Evolutionary conservation across 176 grass and related monocot species (phyloP).

Genomic region (Ensete ventricosum): DNA sequence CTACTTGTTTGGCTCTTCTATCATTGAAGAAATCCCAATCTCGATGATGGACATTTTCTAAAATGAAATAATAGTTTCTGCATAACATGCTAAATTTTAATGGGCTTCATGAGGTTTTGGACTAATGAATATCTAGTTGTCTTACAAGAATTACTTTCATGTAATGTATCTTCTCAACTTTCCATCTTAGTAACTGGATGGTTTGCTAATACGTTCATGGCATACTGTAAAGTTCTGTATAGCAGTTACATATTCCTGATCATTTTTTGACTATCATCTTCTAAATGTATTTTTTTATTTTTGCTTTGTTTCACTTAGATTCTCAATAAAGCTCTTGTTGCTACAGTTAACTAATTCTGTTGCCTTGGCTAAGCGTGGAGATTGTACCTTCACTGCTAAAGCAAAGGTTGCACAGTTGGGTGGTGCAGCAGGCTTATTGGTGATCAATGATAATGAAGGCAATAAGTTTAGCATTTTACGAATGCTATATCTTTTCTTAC

Average conservation of each 20-base stretch:
- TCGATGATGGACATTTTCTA: too few species aligned
- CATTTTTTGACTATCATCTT: not conserved
- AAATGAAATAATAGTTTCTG: too few species aligned
- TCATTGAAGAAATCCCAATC: too few species aligned
- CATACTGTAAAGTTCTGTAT: not conserved
- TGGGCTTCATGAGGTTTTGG: not conserved
- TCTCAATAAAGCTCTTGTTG: constrained; percentile 9
- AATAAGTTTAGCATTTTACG: not conserved
- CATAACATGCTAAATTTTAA: not conserved
- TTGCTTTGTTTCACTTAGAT: not conserved
- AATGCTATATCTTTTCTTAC: constrained; percentile 9
- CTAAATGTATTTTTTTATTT: not conserved
- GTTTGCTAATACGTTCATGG: not conserved
- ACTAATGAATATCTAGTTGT: not conserved
- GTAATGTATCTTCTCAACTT: not conserved
- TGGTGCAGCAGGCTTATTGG: constrained; percentile 65
- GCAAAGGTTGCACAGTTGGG: constrained; percentile 61
- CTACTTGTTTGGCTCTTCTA: too few species aligned
- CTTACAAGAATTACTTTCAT: not conserved
- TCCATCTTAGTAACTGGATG: not conserved
- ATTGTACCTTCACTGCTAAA: constrained; percentile 85
- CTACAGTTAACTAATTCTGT: constrained; percentile 61
- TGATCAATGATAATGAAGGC: constrained; percentile 95
- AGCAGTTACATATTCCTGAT: not conserved
- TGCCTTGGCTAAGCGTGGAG: constrained; percentile 67